Base-by-base conservation (phyloP, 345 rosid genomes). In the Toxicodendron radicans region DNA sequence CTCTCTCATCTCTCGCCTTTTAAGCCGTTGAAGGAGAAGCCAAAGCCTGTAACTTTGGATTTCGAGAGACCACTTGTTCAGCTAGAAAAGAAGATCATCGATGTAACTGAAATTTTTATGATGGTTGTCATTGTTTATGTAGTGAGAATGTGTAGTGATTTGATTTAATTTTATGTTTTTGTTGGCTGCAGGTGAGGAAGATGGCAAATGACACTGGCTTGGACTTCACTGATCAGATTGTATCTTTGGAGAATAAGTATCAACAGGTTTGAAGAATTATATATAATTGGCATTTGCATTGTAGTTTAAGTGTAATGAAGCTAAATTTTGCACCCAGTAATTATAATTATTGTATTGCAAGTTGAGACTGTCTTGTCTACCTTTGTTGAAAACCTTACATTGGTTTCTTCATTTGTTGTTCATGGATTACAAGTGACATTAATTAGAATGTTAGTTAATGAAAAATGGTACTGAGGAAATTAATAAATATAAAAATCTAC, bases 191-290 rank as follows among this genome's bases (percentile, higher is more conserved):
- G 99, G 97, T 95, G 82, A 81, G 88, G 87, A 92, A 88, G 89
- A 92, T 92, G 98, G 98, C 97, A 27, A 76, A 83, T 57, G 95
- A 92, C 73, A 91, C 97, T 54, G 97, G 97, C n/a, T 76, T 95
- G 84, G 99, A 92, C 82, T 92, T 95, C 77, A 87, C 80, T 73
- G 94, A 92, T 76, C 97, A 92, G 90, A 95, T 95, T 79, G 61
- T 77, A 12, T 84, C 84, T 12, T 78, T 95, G 79, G 98, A 95
- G 86, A 87, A 79, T 74, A 92, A 91, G 80, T 90, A 92, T 77
- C 89, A 91, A 76, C 89, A 90, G 97, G 98, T 90, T 76, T 43
- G 68, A 72, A 43, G 45, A 60, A 70, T 46, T n/a, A 64, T 41
- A 41, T 13, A 9, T 64, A 66, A 0, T 38, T 43, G 9, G 33